These are phyloP conservation scores for Ceratocystiopsis minuta DNA, from an alignment of 2,329 filamentous ascomycete genomes.

Conservation along the genomic window DNA sequence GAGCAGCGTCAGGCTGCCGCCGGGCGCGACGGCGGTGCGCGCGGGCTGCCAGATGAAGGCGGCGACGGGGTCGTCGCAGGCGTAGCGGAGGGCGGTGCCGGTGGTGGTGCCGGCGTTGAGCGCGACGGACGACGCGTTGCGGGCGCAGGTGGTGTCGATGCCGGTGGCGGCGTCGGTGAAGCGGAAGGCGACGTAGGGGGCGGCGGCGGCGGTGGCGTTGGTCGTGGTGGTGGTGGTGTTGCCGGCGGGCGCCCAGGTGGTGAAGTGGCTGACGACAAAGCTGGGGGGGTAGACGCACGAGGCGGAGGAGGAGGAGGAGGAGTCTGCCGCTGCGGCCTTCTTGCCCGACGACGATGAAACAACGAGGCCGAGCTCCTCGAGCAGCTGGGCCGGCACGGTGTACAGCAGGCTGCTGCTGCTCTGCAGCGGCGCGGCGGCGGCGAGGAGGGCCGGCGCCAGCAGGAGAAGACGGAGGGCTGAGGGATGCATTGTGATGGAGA, in stretches of 20 bases:
- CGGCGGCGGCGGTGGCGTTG: conserved; percentile 6
- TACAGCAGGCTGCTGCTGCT: neutral
- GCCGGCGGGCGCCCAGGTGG: conserved; percentile 13
- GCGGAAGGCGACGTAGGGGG: conserved; percentile 18
- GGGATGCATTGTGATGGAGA: neutral
- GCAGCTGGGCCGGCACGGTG: conserved; percentile 3
- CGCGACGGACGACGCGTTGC: conserved; percentile 23
- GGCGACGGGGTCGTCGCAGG: conserved; percentile 23
- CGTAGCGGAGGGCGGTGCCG: conserved; percentile 19
- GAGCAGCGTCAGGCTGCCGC: conserved; percentile 21
- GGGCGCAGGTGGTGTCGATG: conserved; percentile 23
- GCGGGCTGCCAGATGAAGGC: conserved; percentile 24
- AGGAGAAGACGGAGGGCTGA: neutral
- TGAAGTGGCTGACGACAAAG: conserved; percentile 23
- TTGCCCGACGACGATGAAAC: neutral
- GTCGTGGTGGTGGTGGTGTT: conserved; percentile 7
- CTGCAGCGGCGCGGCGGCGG: neutral
- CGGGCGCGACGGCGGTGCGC: too few species aligned
- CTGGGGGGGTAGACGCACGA: conserved; percentile 11
- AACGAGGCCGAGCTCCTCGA: neutral
- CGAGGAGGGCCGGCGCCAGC: neutral
- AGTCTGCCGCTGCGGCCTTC: neutral
- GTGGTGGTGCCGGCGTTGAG: conserved; percentile 12
- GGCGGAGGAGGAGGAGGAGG: neutral
- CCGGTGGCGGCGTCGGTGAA: conserved; percentile 23